phyloP scores from a whole-genome alignment of 2,329 filamentous ascomycete genomes.

The Coleophoma crateriformis region DNA sequence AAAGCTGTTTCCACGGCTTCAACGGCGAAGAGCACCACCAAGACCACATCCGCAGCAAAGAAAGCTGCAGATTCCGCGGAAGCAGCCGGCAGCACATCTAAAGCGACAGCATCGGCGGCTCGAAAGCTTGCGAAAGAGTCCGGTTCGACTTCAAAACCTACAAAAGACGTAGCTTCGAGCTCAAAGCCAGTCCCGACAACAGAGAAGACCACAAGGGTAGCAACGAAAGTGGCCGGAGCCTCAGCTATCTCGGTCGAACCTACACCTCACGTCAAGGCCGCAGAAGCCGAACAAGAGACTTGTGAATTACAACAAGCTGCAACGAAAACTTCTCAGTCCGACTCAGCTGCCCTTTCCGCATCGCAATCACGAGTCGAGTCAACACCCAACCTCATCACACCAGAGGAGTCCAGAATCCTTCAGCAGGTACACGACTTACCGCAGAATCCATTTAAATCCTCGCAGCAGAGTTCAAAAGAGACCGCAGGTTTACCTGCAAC shows the following conservation, averaged over 20 bases:
- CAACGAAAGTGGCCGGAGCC: slow-evolving; percentile 2
- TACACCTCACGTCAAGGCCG: not conserved
- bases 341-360: not conserved
- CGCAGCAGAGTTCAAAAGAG: not conserved
- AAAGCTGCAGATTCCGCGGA: not conserved
- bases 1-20: not conserved
- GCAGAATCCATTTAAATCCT: not conserved
- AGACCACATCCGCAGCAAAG: slow-evolving; percentile 7
- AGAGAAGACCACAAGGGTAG: not conserved
- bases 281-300: not conserved
- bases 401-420: slow-evolving; percentile 13
- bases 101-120: no score
- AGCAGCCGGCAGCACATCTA: no score
- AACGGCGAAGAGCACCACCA: not conserved
- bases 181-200: not conserved
- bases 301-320: not conserved
- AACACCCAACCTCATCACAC: slow-evolving; percentile 1
- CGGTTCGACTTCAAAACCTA: slow-evolving; percentile 6
- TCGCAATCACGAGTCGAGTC: no score
- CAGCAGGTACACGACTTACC: slow-evolving; percentile 12
- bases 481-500: no score
- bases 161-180: slow-evolving; percentile 5
- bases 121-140: no score
- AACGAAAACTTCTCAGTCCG: not conserved
- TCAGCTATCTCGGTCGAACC: not conserved